A percentile compares a stretch with the other conserved stretches of the same genome.
Conservation (phyloP, 2,329 filamentous ascomycete species). For the Epichloe sylvatica region DNA sequence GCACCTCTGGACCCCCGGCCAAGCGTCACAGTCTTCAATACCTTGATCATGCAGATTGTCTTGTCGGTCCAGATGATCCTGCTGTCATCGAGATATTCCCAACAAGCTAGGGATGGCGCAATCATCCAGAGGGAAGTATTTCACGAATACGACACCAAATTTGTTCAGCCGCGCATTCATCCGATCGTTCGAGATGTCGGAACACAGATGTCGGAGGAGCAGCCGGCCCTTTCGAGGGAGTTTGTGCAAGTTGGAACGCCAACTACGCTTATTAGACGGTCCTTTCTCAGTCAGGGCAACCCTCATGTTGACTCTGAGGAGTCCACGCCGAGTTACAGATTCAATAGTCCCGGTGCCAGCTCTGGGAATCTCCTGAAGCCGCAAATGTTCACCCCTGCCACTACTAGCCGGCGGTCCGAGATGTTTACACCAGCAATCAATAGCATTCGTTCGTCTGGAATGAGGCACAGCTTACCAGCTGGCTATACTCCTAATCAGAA, state of each 20-base stretch:
- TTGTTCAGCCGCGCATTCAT: constrained; percentile 79
- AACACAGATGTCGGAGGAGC: constrained; percentile 54
- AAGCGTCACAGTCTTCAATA: constrained; percentile 73
- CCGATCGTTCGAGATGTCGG: constrained; percentile 64
- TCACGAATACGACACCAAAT: constrained; percentile 92
- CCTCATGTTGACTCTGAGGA: constrained; percentile 59
- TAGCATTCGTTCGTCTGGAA: constrained; percentile 14
- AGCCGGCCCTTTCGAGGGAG: constrained; percentile 27
- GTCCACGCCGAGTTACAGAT: constrained; percentile 16
- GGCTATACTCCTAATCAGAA: constrained; percentile 11
- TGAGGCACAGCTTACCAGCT: constrained; percentile 22
- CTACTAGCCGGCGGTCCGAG: constrained; percentile 15
- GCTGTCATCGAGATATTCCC: constrained; percentile 59
- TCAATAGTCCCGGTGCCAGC: not conserved
- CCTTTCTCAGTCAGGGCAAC: constrained; percentile 72
- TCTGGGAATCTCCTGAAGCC: constrained; percentile 23
- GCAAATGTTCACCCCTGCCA: constrained; percentile 12
- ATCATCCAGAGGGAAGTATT: constrained; percentile 85
- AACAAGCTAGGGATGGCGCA: constrained; percentile 71
- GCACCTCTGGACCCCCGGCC: constrained; percentile 61
- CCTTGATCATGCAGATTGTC: constrained; percentile 59
- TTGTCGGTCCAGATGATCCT: constrained; percentile 65
- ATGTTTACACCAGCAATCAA: constrained; percentile 17
- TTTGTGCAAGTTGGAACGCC: constrained; percentile 38
- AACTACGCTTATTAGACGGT: constrained; percentile 52